A percentile compares a stretch with the other conserved stretches of the same genome.
These are phyloP conservation scores for Fraxinus angustifolia DNA, from an alignment of 305 asterid species.

Conservation along the genomic window DNA sequence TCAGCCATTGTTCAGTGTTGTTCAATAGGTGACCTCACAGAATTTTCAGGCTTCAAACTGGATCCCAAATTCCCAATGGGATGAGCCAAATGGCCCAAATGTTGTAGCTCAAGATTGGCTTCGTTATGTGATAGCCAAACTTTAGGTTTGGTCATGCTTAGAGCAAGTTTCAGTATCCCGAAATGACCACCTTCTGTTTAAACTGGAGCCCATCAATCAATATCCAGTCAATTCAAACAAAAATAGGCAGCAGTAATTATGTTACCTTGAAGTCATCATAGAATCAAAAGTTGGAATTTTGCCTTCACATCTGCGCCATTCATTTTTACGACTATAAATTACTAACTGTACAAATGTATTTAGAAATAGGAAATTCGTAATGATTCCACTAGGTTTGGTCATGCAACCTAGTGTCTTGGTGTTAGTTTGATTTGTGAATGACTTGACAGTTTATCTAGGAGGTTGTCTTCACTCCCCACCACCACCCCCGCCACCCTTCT, in stretches of 20 bases:
- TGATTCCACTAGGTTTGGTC: background rate
- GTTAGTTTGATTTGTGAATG: background rate
- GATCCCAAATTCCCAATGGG: background rate
- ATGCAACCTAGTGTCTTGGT: background rate
- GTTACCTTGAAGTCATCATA: background rate
- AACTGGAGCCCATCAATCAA: background rate
- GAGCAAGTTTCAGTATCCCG: background rate
- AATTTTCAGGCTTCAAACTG: background rate
- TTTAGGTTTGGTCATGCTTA: background rate
- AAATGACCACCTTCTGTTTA: background rate
- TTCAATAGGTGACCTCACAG: background rate
- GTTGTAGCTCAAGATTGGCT: background rate
- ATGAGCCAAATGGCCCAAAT: background rate
- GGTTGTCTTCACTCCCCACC: background rate
- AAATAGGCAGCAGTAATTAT: background rate
- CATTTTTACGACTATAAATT: background rate
- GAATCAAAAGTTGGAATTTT: background rate
- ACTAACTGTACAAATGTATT: background rate
- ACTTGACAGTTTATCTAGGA: background rate
- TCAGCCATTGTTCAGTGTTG: background rate
- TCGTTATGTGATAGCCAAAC: background rate
- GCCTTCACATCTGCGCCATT: background rate
- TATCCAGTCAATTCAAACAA: background rate
- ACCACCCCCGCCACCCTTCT: background rate
- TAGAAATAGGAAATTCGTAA: background rate